Conservation (phyloP, 768 basidiomycete species). For the Artomyces pyxidatus region DNA sequence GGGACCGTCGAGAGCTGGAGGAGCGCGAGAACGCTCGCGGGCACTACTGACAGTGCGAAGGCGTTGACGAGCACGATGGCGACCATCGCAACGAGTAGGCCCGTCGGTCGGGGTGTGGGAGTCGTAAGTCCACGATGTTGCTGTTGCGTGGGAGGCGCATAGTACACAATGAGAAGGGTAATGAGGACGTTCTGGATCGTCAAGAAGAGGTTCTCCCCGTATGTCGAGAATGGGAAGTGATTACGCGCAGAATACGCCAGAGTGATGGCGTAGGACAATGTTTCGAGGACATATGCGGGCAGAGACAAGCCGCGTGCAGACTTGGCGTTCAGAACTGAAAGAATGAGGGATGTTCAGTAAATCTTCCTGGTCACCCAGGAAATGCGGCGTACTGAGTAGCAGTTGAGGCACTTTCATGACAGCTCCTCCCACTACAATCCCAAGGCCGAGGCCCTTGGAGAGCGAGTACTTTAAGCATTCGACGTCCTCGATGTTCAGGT, state of each 20-base stretch:
- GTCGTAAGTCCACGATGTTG: conserved; percentile 18
- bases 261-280: conserved; percentile 82
- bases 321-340: conserved; percentile 54
- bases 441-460: conserved; percentile 89
- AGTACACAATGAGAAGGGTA: conserved; percentile 77
- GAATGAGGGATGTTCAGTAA: background rate
- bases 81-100: conserved; percentile 25
- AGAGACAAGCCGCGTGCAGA: conserved; percentile 87
- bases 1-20: conserved; percentile 87
- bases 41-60: conserved; percentile 38
- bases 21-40: conserved; percentile 45
- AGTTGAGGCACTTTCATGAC: conserved; percentile 97
- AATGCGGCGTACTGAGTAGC: conserved; percentile 59
- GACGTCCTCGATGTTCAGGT: conserved; percentile 68
- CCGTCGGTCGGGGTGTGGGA: conserved; percentile 17
- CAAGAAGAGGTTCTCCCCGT: conserved; percentile 95
- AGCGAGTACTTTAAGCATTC: conserved; percentile 87
- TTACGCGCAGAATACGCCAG: conserved; percentile 82
- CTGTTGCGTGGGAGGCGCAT: conserved; percentile 33
- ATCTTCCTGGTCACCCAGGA: background rate
- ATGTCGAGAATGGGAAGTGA: conserved; percentile 91
- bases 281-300: conserved; percentile 84
- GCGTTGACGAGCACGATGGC: conserved; percentile 28
- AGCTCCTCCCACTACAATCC: conserved; percentile 85
- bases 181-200: conserved; percentile 84